phyloP scores from a whole-genome alignment of 2,329 filamentous ascomycete genomes.

The Torrubiella hemipterigena region DNA sequence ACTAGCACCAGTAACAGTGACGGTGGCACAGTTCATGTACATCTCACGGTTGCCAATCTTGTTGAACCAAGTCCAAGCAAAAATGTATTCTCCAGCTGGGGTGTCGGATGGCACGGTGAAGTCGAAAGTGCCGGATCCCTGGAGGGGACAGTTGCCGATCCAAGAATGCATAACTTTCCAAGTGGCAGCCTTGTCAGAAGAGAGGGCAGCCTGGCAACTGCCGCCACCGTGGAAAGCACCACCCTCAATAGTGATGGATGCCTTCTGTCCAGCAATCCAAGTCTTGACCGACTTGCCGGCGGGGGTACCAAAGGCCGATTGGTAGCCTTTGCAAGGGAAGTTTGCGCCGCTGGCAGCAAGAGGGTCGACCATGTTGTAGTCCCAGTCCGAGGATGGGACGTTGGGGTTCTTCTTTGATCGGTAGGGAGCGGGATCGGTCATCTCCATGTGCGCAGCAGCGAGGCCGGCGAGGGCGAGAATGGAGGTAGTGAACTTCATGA shows the following conservation, averaged over 20 bases:
- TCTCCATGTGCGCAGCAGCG: slow-evolving; percentile 44
- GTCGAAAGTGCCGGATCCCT: slow-evolving; percentile 37
- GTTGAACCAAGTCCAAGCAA: slow-evolving; percentile 74
- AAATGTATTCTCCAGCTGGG: slow-evolving; percentile 47
- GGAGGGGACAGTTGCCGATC: slow-evolving; percentile 39
- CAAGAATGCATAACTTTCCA: slow-evolving; percentile 57
- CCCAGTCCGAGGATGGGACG: slow-evolving; percentile 34
- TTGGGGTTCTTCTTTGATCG: slow-evolving; percentile 40
- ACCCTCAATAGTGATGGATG: slow-evolving; percentile 53
- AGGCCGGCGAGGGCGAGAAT: slow-evolving; percentile 29
- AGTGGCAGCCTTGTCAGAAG: slow-evolving; percentile 56
- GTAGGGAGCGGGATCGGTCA: slow-evolving; percentile 39
- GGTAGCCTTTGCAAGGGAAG: slow-evolving; percentile 65
- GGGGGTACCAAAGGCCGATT: slow-evolving; percentile 32
- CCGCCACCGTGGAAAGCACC: slow-evolving; percentile 55
- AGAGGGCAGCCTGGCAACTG: slow-evolving; percentile 65
- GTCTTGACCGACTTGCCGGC: slow-evolving; percentile 42
- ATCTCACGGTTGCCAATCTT: slow-evolving; percentile 66
- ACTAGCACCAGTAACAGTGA: slow-evolving; percentile 41
- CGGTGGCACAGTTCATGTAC: slow-evolving; percentile 76
- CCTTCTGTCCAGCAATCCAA: slow-evolving; percentile 48
- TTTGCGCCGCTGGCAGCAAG: slow-evolving; percentile 47
- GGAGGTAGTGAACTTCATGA: slow-evolving; percentile 12
- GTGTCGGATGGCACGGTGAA: slow-evolving; percentile 57
- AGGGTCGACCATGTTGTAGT: slow-evolving; percentile 63